These are phyloP conservation scores for Coix lacrymajobi DNA, from an alignment of 176 grass and related monocot genomes.

Conservation along the genomic window DNA sequence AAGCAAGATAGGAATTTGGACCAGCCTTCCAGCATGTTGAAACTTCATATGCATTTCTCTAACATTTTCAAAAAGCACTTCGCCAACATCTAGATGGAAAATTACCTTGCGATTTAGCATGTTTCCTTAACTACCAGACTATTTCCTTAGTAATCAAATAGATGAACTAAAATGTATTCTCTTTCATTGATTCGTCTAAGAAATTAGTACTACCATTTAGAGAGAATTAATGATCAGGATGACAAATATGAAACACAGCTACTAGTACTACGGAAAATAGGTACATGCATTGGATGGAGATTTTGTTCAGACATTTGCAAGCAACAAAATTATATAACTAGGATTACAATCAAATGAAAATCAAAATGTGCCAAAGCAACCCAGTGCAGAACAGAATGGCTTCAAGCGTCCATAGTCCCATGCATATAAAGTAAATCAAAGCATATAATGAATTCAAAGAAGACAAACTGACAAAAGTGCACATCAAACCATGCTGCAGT, in stretches of 20 bases:
- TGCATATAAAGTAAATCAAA: neutral
- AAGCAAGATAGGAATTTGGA: neutral
- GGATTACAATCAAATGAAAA: neutral
- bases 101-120: neutral
- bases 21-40: slow-evolving; percentile 6
- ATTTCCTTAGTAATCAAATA: neutral
- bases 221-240: neutral
- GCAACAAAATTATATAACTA: slow-evolving; percentile 1
- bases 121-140: neutral
- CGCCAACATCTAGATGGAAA: neutral
- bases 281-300: neutral
- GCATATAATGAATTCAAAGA: neutral
- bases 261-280: neutral
- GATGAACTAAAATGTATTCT: neutral
- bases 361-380: neutral
- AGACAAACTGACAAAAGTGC: neutral
- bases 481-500: neutral
- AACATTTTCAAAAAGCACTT: neutral
- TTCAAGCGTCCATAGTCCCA: neutral
- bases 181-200: neutral
- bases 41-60: slow-evolving; percentile 13
- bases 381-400: neutral
- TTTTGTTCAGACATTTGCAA: neutral
- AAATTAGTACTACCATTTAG: neutral
- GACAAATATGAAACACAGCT: neutral